Evolutionary conservation across 352 stramenopile genomes (phyloP).

Genomic region (Pythium aphanidermatum): DNA sequence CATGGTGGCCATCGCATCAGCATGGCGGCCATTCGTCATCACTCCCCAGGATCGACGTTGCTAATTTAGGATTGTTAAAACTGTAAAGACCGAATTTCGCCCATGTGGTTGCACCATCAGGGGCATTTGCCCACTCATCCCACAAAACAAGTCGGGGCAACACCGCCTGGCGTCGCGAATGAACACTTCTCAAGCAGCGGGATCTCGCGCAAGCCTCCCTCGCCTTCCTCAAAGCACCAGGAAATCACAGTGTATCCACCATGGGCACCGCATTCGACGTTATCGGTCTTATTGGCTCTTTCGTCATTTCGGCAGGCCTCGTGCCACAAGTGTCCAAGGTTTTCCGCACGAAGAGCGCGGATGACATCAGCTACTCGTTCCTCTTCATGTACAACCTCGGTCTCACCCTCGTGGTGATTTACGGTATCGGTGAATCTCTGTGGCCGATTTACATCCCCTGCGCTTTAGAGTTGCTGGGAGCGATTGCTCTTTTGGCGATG

Average conservation of each 20-base stretch:
- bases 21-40: too few relatives aligned
- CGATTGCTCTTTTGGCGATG: slow-evolving; percentile 32
- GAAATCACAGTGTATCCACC: too few relatives aligned
- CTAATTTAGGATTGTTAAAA: too few relatives aligned
- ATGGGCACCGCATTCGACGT: slow-evolving; percentile 29
- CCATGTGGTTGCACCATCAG: too few relatives aligned
- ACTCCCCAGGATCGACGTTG: too few relatives aligned
- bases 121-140: too few relatives aligned
- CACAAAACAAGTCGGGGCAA: too few relatives aligned
- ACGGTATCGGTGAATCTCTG: slow-evolving; percentile 40
- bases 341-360: slow-evolving; percentile 54
- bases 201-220: too few relatives aligned
- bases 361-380: slow-evolving; percentile 48
- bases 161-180: too few relatives aligned
- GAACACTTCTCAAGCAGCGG: too few relatives aligned
- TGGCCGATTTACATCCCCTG: slow-evolving; percentile 58
- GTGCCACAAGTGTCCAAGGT: slow-evolving; percentile 54
- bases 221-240: slow-evolving; percentile 14
- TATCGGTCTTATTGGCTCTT: slow-evolving; percentile 51
- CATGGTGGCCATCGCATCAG: too few relatives aligned
- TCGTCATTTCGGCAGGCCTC: slow-evolving; percentile 51
- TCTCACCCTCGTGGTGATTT: slow-evolving; percentile 30
- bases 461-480: slow-evolving; percentile 32
- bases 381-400: slow-evolving; percentile 39
- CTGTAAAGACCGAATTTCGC: too few relatives aligned